Evolutionary conservation across 345 rosid species (phyloP).

Genomic region (Eucalyptus regnans): DNA sequence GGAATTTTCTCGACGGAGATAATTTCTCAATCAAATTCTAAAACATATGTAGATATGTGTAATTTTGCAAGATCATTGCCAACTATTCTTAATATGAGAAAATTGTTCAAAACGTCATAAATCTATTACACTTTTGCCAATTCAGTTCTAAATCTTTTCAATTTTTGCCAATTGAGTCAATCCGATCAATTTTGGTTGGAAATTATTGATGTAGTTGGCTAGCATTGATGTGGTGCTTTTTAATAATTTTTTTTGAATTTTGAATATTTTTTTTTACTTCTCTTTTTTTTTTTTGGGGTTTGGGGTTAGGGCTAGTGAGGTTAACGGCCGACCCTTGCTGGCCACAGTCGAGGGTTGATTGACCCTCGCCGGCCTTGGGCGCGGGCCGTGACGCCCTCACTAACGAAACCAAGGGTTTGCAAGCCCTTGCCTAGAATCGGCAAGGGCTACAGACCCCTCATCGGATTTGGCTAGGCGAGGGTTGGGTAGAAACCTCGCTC

Average conservation of each 20-base stretch:
- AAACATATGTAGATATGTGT: not conserved
- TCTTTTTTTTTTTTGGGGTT: too few species aligned
- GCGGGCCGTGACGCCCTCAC: too few species aligned
- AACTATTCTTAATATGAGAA: accelerated
- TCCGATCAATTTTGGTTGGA: accelerated
- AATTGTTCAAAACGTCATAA: too few species aligned
- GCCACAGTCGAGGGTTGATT: accelerated
- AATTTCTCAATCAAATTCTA: not conserved
- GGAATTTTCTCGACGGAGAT: not conserved
- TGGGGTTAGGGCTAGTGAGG: too few species aligned
- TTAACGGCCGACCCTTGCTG: accelerated
- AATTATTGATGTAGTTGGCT: accelerated
- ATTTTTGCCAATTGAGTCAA: accelerated
- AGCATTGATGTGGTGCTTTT: accelerated
- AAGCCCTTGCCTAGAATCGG: accelerated
- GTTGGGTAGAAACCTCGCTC: accelerated
- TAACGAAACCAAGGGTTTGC: accelerated
- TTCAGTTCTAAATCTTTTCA: accelerated
- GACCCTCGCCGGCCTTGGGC: accelerated
- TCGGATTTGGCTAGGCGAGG: accelerated
- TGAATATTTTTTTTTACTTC: too few species aligned
- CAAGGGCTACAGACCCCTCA: too few species aligned
- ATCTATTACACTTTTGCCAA: accelerated
- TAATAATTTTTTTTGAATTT: too few species aligned
- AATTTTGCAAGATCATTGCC: accelerated